These are phyloP conservation scores for Hymenoscyphus infarciens DNA, from an alignment of 2,329 filamentous ascomycete genomes.

Conservation along the genomic window DNA sequence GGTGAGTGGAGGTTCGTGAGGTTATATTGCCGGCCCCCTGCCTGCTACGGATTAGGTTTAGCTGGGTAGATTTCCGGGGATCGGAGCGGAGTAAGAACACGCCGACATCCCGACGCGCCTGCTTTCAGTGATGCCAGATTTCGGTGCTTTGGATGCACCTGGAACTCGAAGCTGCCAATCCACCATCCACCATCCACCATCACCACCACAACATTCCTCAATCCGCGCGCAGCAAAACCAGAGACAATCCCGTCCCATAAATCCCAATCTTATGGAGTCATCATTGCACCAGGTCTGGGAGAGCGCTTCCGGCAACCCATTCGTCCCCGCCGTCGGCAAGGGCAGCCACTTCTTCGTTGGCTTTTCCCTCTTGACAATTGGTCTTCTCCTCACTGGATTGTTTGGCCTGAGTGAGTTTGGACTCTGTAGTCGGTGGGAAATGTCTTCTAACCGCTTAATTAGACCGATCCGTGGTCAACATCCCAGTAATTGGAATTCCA, in stretches of 20 bases:
- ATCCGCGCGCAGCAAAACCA: not conserved
- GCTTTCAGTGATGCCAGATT: conserved; percentile 5
- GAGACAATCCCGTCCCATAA: conserved; percentile 4
- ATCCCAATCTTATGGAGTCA: conserved; percentile 62
- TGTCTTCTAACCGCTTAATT: conserved; percentile 22
- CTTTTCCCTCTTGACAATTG: conserved; percentile 69
- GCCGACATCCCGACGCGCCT: not conserved
- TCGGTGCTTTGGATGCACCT: not conserved
- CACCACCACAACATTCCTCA: conserved; percentile 3
- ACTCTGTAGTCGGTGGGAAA: not conserved
- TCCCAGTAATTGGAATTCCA: conserved; percentile 76
- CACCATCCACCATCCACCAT: not conserved
- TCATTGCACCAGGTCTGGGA: conserved; percentile 90
- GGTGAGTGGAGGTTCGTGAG: not conserved
- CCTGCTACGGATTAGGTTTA: not conserved
- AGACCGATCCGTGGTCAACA: conserved; percentile 79
- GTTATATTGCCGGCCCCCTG: not conserved
- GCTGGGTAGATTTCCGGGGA: not conserved
- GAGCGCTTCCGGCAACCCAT: conserved; percentile 83
- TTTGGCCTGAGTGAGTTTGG: conserved; percentile 76
- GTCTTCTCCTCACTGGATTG: conserved; percentile 68
- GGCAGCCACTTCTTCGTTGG: conserved; percentile 78
- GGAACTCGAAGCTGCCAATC: not conserved
- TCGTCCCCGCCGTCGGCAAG: conserved; percentile 76
- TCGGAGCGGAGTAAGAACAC: not conserved